Base-by-base conservation (phyloP, 2,329 filamentous ascomycete genomes). In the Trichoderma koningiopsis region DNA sequence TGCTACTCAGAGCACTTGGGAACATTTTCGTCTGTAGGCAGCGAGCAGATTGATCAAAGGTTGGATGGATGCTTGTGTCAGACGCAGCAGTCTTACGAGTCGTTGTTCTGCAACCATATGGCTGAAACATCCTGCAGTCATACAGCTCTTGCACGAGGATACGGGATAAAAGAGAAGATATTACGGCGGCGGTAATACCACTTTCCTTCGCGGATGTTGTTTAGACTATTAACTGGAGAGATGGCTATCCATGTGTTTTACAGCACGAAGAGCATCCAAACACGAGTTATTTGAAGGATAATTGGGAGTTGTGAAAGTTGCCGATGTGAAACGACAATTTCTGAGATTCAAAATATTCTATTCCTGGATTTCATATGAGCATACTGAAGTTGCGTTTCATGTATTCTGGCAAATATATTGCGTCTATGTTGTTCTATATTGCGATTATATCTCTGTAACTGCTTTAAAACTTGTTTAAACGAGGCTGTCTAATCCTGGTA, bases 51-150 rank as follows among this genome's bases (percentile, higher is more conserved):
- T 22, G 33, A 29, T 29, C 37, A 49, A 58, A 55, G 37, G 53
- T 56, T n/a, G 16, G 16, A 35, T 29, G 56, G 37, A 66, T 58
- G 37, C 14, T 35, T 57, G 53, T 40, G 37, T 66, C 63, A 31
- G 53, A 49, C 63, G 37, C 24, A 10, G 47, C 47, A 49, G 47
- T 24, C 47, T 49, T 49, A 49, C 47, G 13, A 24, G n/a, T 4
- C 13, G n/a, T 49, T 24, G n/a, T 24, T 43, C 40, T 43, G 27
- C 33, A 4, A 13, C 24, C 29, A 29, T 47, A 16, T 37, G 63
- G 24, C 53, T 58, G 53, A 66, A 58, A 56, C 61, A 29, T 16
- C 24, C 49, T 61, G 58, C 60, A 52, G 29, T 47, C 27, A 63
- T 47, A 6, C n/a, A 47, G 19, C 27, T 5, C 14, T 66, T 33